phyloP scores from a whole-genome alignment of 2,329 filamentous ascomycete species.

The Cladosporium austrohemisphaericum region DNA sequence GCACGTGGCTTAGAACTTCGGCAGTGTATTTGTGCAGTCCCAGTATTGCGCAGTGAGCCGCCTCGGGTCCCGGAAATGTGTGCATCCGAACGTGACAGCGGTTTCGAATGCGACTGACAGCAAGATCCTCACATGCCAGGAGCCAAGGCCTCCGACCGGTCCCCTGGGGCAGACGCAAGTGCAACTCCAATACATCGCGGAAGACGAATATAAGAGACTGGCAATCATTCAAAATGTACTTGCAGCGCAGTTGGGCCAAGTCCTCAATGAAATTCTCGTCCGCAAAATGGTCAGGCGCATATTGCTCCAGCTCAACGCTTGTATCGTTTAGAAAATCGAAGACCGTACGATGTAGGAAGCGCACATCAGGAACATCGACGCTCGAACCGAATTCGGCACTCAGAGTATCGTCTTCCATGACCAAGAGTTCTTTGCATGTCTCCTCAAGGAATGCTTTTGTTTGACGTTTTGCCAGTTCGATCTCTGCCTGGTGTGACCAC shows the following conservation, averaged over 20 bases:
- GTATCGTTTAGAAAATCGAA: background rate
- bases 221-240: too few relatives aligned
- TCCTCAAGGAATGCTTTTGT: background rate
- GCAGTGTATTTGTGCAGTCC: too few relatives aligned
- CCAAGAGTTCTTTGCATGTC: conserved; percentile 2
- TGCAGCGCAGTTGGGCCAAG: background rate
- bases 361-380: background rate
- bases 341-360: background rate
- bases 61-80: too few relatives aligned
- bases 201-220: background rate
- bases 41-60: too few relatives aligned
- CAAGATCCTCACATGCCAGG: too few relatives aligned
- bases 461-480: background rate
- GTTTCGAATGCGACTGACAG: too few relatives aligned
- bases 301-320: background rate
- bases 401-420: background rate
- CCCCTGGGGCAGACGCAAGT: too few relatives aligned
- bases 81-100: too few relatives aligned
- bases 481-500: background rate
- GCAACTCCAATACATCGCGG: background rate
- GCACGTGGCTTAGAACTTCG: too few relatives aligned
- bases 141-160: too few relatives aligned
- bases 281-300: background rate
- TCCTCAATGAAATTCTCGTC: background rate
- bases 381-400: background rate